Percentiles rank a stretch among this genome's conserved stretches.
Evolutionary conservation across 106 monocot genomes (phyloP).

Genomic region (Alisma plantagoaquatica): DNA sequence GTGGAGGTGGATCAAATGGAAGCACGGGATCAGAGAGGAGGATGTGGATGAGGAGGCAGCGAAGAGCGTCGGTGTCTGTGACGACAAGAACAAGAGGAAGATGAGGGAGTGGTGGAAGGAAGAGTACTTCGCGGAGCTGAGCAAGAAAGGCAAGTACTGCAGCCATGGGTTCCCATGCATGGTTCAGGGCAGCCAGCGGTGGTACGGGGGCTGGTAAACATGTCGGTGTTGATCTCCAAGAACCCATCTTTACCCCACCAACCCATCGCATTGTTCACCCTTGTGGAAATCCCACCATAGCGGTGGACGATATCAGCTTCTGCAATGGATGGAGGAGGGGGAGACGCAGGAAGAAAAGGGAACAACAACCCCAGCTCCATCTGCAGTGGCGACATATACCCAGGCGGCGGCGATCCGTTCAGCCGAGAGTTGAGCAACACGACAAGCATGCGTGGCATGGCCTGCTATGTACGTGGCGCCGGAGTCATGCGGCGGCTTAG

Average conservation of each 20-base stretch:
- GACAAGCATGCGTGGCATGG: slow-evolving; percentile 80
- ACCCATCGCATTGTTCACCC: slow-evolving; percentile 1
- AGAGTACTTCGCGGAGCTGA: slow-evolving; percentile 71
- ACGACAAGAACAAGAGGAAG: slow-evolving; percentile 23
- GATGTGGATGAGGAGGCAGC: no score
- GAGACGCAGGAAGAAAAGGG: slow-evolving; percentile 32
- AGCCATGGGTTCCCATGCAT: slow-evolving; percentile 21
- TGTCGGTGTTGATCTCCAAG: no score
- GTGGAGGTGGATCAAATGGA: no score
- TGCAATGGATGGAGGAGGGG: slow-evolving; percentile 20
- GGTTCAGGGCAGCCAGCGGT: no score
- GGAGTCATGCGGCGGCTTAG: slow-evolving; percentile 23
- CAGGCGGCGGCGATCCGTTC: slow-evolving; percentile 44
- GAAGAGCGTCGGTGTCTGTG: neutral
- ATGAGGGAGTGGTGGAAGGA: slow-evolving; percentile 88
- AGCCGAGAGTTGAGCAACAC: slow-evolving; percentile 76
- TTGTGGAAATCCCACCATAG: neutral
- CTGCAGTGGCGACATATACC: slow-evolving; percentile 28
- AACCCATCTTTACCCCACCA: slow-evolving; percentile 14
- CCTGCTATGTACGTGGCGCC: slow-evolving; percentile 84
- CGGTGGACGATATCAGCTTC: slow-evolving; percentile 24
- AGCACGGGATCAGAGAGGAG: neutral
- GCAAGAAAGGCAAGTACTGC: slow-evolving; percentile 24
- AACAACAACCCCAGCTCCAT: no score
- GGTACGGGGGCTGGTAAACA: no score